Evolutionary conservation across 2,329 filamentous ascomycete genomes (phyloP), one percentile per base, ranked within the genome.

Genomic region (Tricladium varicosporioides): DNA sequence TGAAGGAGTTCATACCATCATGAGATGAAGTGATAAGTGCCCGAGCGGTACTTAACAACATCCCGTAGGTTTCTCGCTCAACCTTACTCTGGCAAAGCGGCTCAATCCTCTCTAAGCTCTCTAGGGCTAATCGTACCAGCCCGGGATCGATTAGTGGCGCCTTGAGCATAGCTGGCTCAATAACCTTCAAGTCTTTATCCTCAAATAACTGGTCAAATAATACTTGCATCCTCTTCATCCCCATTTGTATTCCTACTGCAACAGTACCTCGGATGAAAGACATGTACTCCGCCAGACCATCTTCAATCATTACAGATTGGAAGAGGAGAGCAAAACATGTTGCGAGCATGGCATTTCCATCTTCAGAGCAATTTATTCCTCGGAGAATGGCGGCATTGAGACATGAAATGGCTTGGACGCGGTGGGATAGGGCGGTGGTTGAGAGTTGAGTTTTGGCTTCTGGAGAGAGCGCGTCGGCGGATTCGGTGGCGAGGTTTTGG

Each of bases 381-480:
- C 71, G 72, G n/a, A 78, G 65, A 8, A 68, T 58, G 1, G 63
- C 64, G 47, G 43, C 36, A 15, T 65, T 68, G 2, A 87, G 72
- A 13, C 81, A 76, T 56, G 79, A 79, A 66, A 89, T 82, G 10
- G 87, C 85, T 60, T 87, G 82, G 51, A 87, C 75, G 22, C 86
- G 83, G 69, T 89, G 86, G 31, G 74, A 74, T 72, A 89, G 82
- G 40, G 86, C 86, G 22, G 81, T 79, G 18, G 78, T 36, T 2
- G 19, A 47, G 14, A 67, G 44, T 7, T 73, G 14, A 16, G 48
- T 16, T 27, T 27, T 27, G 22, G 22, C 22, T 27, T 27, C 22
- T 9, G 59, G 56, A 4, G 27, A 33, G 2, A 77, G 71, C 22
- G 87, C 77, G 58, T 75, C 76, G 5, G 54, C 5, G 14, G 50